Conservation (phyloP, 345 rosid species). For the Murraya koenigii region DNA sequence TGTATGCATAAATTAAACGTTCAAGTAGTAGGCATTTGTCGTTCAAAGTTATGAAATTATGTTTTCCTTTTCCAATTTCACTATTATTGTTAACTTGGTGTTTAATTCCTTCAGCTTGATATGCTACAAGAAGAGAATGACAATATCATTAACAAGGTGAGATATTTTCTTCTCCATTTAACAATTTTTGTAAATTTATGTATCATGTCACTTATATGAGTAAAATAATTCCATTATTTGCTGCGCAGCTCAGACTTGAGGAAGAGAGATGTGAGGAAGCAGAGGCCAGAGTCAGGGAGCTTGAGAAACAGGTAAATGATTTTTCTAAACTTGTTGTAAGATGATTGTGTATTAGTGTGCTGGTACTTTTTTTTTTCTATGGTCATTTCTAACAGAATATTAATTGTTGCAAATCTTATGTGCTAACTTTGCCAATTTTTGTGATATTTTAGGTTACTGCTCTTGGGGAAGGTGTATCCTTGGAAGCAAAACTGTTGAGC, state of each 20-base stretch:
- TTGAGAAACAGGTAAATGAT: constrained; percentile 86
- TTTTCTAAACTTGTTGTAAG: neutral
- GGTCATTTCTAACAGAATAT: neutral
- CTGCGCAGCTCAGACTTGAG: constrained; percentile 75
- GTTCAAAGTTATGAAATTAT: constrained; percentile 7
- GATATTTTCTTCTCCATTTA: neutral
- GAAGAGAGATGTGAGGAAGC: constrained; percentile 88
- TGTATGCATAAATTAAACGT: neutral
- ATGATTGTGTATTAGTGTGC: neutral
- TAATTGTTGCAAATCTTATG: neutral
- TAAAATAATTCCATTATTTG: constrained; percentile 19
- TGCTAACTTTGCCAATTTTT: neutral
- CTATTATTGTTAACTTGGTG: neutral
- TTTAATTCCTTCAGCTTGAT: constrained; percentile 63
- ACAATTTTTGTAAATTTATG: neutral
- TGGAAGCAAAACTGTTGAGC: constrained; percentile 93
- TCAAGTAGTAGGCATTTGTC: neutral
- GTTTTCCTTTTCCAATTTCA: neutral
- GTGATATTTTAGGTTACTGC: constrained; percentile 66
- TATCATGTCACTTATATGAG: constrained; percentile 3
- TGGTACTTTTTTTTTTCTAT: neutral
- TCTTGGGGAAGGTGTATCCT: constrained; percentile 93
- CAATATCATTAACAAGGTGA: constrained; percentile 60
- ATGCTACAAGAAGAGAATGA: constrained; percentile 92
- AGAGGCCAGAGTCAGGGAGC: constrained; percentile 92